These are phyloP conservation scores for Tylopilus plumbeoviolaceoides DNA, from an alignment of 768 basidiomycete species.

Conservation along the genomic window DNA sequence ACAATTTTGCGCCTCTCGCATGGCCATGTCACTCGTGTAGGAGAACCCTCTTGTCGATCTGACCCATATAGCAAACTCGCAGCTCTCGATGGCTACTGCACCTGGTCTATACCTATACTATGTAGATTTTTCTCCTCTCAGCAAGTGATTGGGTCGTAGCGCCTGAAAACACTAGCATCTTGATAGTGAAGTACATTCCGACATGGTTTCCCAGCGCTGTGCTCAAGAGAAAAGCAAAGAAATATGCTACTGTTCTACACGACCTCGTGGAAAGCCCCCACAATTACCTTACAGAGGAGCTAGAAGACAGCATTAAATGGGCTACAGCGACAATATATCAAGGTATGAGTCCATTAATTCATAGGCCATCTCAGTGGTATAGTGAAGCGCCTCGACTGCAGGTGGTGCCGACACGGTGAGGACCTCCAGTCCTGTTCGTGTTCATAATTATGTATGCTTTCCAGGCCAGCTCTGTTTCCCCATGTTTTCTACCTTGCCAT, in stretches of 20 bases:
- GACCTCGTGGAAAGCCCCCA: slow-evolving; percentile 8
- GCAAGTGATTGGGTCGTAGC: slow-evolving; percentile 5
- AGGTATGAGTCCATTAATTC: slow-evolving; percentile 1
- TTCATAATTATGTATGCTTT: no score
- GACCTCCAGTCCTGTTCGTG: no score
- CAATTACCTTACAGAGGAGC: slow-evolving; percentile 9
- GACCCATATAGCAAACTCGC: slow-evolving; percentile 25
- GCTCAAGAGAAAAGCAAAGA: slow-evolving; percentile 14
- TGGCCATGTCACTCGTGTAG: slow-evolving; percentile 35
- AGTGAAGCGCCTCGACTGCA: no score
- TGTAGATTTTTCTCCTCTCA: slow-evolving; percentile 18
- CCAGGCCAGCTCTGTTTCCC: no score
- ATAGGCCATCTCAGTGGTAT: no score
- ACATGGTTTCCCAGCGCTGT: slow-evolving; percentile 16
- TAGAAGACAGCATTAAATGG: slow-evolving; percentile 19
- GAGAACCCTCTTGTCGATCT: slow-evolving; percentile 35
- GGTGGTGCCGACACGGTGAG: slow-evolving; percentile 26
- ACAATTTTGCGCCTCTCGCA: slow-evolving; percentile 36
- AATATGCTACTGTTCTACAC: slow-evolving; percentile 6
- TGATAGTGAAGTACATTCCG: slow-evolving; percentile 20
- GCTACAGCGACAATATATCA: slow-evolving; percentile 8
- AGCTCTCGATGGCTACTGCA: slow-evolving; percentile 12
- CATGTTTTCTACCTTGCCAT: no score
- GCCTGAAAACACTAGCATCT: slow-evolving; percentile 5
- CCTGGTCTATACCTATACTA: slow-evolving; percentile 8